phyloP scores from a whole-genome alignment of 2,329 filamentous ascomycete species.

The Neonectria coccinea region DNA sequence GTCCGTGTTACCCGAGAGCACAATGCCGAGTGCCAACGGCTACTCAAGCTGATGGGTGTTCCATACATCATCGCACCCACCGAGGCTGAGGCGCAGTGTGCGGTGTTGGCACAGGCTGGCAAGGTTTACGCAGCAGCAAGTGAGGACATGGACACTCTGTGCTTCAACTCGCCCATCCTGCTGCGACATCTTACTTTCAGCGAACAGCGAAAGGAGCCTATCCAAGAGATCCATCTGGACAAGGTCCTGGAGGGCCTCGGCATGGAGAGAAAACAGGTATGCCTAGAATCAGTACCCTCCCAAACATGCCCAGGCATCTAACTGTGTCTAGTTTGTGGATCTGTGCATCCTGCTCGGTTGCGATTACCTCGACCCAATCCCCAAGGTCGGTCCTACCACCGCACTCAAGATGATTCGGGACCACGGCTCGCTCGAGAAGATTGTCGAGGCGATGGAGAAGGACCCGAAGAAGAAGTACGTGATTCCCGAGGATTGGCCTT shows the following conservation, averaged over 20 bases:
- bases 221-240: conserved; percentile 91
- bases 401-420: conserved; percentile 95
- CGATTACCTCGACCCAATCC: conserved; percentile 96
- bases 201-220: conserved; percentile 96
- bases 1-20: conserved; percentile 97
- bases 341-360: conserved; percentile 97
- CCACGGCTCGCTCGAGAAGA: conserved; percentile 86
- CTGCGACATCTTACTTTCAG: conserved; percentile 95
- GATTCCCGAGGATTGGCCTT: conserved; percentile 97
- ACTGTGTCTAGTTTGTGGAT: conserved; percentile 82
- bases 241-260: conserved; percentile 86
- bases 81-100: conserved; percentile 97
- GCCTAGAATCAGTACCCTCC: not conserved
- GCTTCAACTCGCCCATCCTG: conserved; percentile 92
- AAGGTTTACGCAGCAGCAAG: conserved; percentile 98
- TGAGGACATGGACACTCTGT: conserved; percentile 99
- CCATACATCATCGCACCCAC: conserved; percentile 96
- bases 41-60: conserved; percentile 95
- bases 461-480: conserved; percentile 83
- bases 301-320: conserved; percentile 14
- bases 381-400: conserved; percentile 91
- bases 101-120: conserved; percentile 85
- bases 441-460: conserved; percentile 83
- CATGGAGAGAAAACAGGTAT: conserved; percentile 89
- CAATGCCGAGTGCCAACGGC: conserved; percentile 90